Evolutionary conservation across 1,284 basidiomycete species (phyloP).

Genomic region (Sphagnurus paluster): DNA sequence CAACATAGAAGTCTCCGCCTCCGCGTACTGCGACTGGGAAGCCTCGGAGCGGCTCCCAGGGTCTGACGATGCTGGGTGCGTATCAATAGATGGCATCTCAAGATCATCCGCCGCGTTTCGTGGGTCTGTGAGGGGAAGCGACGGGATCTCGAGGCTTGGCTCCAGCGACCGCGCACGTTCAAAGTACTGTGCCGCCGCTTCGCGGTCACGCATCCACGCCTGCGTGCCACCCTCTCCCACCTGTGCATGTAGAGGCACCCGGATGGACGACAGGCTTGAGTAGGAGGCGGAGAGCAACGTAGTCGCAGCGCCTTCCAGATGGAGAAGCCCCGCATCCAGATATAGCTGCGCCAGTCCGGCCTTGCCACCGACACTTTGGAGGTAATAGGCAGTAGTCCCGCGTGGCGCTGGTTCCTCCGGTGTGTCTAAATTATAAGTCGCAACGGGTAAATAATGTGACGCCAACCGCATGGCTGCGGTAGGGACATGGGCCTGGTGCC

Average conservation of each 20-base stretch:
- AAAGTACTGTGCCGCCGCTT: constrained; percentile 66
- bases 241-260: constrained; percentile 51
- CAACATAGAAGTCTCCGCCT: constrained; percentile 38
- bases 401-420: constrained; percentile 39
- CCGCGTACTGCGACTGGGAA: constrained; percentile 36
- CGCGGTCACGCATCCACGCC: constrained; percentile 70
- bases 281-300: constrained; percentile 67
- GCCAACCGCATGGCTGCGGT: constrained; percentile 74
- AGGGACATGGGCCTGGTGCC: constrained; percentile 73
- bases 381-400: constrained; percentile 60
- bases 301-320: constrained; percentile 73
- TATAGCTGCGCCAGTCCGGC: constrained; percentile 69
- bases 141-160: constrained; percentile 65
- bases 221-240: constrained; percentile 55
- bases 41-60: constrained; percentile 35
- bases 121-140: constrained; percentile 49
- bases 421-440: constrained; percentile 36
- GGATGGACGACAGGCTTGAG: constrained; percentile 71
- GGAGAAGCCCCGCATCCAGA: constrained; percentile 70
- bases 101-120: constrained; percentile 43
- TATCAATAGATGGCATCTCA: constrained; percentile 63
- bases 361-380: constrained; percentile 62
- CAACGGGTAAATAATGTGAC: constrained; percentile 64
- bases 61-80: constrained; percentile 28
- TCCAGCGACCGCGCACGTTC: constrained; percentile 61